Evolutionary conservation across 768 basidiomycete species (phyloP).

Genomic region (Boletus sp.): DNA sequence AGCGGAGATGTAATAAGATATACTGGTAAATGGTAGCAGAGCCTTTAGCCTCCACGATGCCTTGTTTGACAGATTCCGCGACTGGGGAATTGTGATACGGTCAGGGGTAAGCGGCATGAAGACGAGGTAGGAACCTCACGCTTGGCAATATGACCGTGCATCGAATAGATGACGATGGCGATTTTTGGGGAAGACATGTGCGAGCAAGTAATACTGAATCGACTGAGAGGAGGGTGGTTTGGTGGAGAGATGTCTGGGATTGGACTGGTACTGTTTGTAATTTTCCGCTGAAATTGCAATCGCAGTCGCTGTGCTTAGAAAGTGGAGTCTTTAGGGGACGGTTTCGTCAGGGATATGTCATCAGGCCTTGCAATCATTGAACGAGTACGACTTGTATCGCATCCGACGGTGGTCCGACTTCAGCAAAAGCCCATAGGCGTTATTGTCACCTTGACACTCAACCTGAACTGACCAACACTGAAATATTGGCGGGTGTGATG

Average conservation of each 20-base stretch:
- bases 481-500: too few relatives aligned
- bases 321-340: slow-evolving; percentile 10
- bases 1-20: slow-evolving; percentile 15
- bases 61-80: slow-evolving; percentile 50
- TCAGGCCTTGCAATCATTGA: not conserved
- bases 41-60: slow-evolving; percentile 50
- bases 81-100: slow-evolving; percentile 40
- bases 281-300: not conserved
- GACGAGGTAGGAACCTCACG: slow-evolving; percentile 39
- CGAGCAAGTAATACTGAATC: not conserved
- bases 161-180: slow-evolving; percentile 70
- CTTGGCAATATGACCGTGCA: slow-evolving; percentile 73
- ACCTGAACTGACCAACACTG: not conserved
- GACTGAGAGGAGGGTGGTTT: not conserved
- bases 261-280: slow-evolving; percentile 14
- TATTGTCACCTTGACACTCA: not conserved
- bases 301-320: not conserved
- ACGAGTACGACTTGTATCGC: not conserved
- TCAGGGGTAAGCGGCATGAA: not conserved
- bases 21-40: slow-evolving; percentile 54
- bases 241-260: not conserved
- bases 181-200: slow-evolving; percentile 52
- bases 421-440: not conserved
- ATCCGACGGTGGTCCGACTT: too few relatives aligned
- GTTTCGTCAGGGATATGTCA: slow-evolving; percentile 4